Percentiles rank a stretch among this genome's conserved stretches.
phyloP scores from a whole-genome alignment of 2,329 filamentous ascomycete species.

The Pyricularia grisea region DNA sequence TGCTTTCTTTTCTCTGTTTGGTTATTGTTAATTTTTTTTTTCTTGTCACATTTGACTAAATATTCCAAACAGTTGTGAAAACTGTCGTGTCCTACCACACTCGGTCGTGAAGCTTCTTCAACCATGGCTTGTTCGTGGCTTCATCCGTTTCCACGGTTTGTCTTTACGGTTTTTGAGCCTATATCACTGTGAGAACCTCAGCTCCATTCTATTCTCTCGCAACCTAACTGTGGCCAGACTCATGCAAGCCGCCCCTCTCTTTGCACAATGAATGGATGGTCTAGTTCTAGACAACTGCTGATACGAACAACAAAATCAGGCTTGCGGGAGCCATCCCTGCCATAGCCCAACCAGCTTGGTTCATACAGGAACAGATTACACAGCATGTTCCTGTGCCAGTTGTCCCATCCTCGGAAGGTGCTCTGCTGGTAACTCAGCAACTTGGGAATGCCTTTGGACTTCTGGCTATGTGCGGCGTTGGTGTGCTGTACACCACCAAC shows the following conservation, averaged over 20 bases:
- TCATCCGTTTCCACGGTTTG: slow-evolving; percentile 51
- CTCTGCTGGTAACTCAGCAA: slow-evolving; percentile 53
- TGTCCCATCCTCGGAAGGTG: slow-evolving; percentile 29
- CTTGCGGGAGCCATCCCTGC: slow-evolving; percentile 49
- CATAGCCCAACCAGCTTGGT: slow-evolving; percentile 48
- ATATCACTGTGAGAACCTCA: slow-evolving; percentile 50
- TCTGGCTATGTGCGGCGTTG: slow-evolving; percentile 53
- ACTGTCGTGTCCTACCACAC: background rate
- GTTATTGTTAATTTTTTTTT: background rate
- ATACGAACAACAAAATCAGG: slow-evolving; percentile 24
- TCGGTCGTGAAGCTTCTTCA: background rate
- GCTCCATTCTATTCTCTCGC: background rate
- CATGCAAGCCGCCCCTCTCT: background rate
- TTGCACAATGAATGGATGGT: background rate
- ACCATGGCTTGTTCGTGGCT: slow-evolving; percentile 49
- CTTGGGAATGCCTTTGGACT: slow-evolving; percentile 63
- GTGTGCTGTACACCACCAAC: slow-evolving; percentile 52
- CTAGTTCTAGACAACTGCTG: background rate
- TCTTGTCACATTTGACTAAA: background rate
- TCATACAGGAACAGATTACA: slow-evolving; percentile 53
- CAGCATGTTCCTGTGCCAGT: slow-evolving; percentile 17
- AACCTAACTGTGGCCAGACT: background rate
- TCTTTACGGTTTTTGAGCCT: slow-evolving; percentile 62
- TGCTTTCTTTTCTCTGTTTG: background rate
- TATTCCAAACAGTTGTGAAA: background rate